Base-by-base conservation (phyloP, 345 rosid genomes). In the Hibiscus mutabilis region DNA sequence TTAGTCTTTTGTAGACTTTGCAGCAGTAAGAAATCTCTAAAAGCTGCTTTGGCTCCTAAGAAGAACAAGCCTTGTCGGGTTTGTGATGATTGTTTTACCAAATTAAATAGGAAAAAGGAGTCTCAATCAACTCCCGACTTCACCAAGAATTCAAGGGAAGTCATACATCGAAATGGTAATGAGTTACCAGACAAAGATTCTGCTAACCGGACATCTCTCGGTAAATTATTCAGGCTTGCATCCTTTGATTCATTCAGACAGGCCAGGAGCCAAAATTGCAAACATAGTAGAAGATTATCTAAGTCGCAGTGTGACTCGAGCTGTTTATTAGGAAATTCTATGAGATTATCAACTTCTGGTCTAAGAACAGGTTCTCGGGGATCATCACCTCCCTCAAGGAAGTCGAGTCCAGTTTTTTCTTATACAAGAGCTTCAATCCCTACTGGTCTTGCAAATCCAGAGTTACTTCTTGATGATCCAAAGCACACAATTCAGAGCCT, bases 31-130 rank as follows among this genome's bases (percentile, higher is more conserved):
- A 86, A 78, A 66, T 78, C 89, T 3, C 72, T 79, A 40, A 89
- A 82, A 77, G 91, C 96, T 77, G 82, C 93, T 11, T 75, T 90
- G 87, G 90, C 91, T 68, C 90, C 91, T 7, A 84, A 75, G 35
- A 75, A 71, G 3, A 74, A 83, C 82, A 86, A 88, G 76, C 82
- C 87, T 74, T 80, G 79, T 76, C 90, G 89, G 51, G 93, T 88
- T 15, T 88, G 91, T 69, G 88, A 86, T 74, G 82, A 75, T 73
- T 90, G 91, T 64, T 83, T 77, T 64, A 46, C 58, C 19, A 90
- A 83, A 82, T 77, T 90, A 61, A 83, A 82, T 65, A 82, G 77
- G 73, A 71, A 64, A 57, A 71, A 66, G 27, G 86, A 80, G 69
- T 76, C 40, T 73, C 70, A 66, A 46, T 66, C 82, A 55, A 73